A percentile compares a stretch with the other conserved stretches of the same genome.
phyloP scores from a whole-genome alignment of 805 yeast genomes.

The Dipodascus albidus region DNA sequence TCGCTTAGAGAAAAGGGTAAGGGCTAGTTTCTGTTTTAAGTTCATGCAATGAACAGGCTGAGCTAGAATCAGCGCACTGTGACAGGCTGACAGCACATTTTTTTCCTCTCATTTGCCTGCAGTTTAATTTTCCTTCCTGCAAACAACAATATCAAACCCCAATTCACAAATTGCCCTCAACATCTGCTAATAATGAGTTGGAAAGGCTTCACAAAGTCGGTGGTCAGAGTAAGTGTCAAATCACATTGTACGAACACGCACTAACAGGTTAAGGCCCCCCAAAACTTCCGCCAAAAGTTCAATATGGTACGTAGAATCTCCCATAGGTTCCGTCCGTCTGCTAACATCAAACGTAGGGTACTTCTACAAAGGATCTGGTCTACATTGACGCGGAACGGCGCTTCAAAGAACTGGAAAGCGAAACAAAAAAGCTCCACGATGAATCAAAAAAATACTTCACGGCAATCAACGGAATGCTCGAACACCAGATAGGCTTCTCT shows the following conservation, averaged over 20 bases:
- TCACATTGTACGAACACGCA: not conserved
- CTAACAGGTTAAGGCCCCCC: constrained; percentile 52
- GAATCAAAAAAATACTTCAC: constrained; percentile 84
- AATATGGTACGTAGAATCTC: constrained; percentile 45
- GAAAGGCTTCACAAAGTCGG: constrained; percentile 74
- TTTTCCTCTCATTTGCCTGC: not conserved
- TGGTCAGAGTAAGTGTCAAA: constrained; percentile 37
- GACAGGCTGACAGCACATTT: not conserved
- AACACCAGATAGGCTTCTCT: constrained; percentile 90
- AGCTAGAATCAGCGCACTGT: too few species aligned
- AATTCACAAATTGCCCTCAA: not conserved
- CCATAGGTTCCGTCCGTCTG: not conserved
- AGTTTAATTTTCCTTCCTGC: not conserved
- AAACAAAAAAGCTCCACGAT: constrained; percentile 79
- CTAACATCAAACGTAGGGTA: constrained; percentile 17
- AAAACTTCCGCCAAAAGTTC: constrained; percentile 77
- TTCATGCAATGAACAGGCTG: too few species aligned
- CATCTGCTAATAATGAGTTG: constrained; percentile 49
- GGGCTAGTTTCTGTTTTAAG: not conserved
- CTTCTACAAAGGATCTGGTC: constrained; percentile 65
- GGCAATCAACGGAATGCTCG: constrained; percentile 89
- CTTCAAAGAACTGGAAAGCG: constrained; percentile 81
- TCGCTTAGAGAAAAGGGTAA: not conserved
- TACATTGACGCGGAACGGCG: constrained; percentile 94
- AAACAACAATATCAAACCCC: not conserved